Conservation (phyloP, 352 stramenopile genomes). For the Thalassiosira sp. region DNA sequence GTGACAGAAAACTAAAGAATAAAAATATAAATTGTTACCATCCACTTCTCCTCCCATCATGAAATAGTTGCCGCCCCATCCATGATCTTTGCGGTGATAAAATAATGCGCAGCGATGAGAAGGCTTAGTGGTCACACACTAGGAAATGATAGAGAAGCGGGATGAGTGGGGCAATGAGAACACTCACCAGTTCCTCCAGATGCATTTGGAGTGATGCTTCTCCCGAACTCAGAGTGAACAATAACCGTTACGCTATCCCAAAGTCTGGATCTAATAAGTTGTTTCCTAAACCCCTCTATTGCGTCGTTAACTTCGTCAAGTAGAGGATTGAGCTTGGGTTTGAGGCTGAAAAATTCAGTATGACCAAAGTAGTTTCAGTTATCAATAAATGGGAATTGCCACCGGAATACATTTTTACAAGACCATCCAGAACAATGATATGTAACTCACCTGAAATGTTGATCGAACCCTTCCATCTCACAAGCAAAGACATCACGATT, state of each 20-base stretch:
- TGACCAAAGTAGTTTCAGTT: too few species aligned
- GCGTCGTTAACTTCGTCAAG: slow-evolving; percentile 10
- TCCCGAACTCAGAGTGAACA: slow-evolving; percentile 69
- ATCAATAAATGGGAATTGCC: too few species aligned
- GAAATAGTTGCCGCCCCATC: slow-evolving; percentile 50
- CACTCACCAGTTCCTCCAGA: slow-evolving; percentile 49
- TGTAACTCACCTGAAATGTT: slow-evolving; percentile 31
- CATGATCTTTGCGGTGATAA: slow-evolving; percentile 51
- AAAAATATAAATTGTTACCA: background rate
- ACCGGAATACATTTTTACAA: background rate
- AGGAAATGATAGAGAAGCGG: background rate
- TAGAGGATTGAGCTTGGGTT: background rate
- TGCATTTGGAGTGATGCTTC: slow-evolving; percentile 69
- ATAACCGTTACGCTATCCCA: slow-evolving; percentile 55
- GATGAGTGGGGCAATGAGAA: background rate
- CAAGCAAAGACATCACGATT: slow-evolving; percentile 61
- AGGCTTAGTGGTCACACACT: background rate
- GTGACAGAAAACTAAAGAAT: slow-evolving; percentile 5
- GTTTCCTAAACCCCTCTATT: slow-evolving; percentile 25
- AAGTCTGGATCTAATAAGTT: slow-evolving; percentile 10
- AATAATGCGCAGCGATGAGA: background rate
- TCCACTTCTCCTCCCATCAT: slow-evolving; percentile 34
- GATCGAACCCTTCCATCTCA: slow-evolving; percentile 62
- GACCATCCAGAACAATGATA: background rate
- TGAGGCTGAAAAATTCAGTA: background rate